Evolutionary conservation across 495 filamentous ascomycete genomes (phyloP).

Genomic region (Cercophora newfieldiana): DNA sequence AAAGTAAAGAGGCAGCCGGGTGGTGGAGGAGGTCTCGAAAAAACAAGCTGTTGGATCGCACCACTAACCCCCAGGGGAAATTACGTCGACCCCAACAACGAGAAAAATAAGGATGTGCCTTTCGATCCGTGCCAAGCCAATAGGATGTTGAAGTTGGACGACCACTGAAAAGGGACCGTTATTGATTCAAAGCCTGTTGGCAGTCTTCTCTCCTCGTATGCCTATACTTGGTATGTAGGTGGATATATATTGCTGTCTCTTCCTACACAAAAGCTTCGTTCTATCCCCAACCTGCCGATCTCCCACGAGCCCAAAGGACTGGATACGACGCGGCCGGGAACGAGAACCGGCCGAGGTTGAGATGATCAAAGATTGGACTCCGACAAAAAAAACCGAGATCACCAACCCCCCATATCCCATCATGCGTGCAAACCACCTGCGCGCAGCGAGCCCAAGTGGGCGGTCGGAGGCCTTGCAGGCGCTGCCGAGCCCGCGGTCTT

Average conservation of each 20-base stretch:
- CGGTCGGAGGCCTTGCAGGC: constrained; percentile 1
- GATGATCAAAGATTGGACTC: no score
- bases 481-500: neutral
- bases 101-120: constrained; percentile 8
- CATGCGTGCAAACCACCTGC: neutral
- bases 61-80: neutral
- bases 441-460: neutral
- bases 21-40: neutral
- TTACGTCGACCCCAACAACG: neutral
- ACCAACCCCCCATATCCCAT: no score
- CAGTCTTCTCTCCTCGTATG: no score
- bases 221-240: no score
- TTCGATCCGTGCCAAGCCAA: neutral
- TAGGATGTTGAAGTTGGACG: neutral
- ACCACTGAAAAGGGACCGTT: neutral
- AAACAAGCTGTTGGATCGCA: neutral
- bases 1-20: neutral
- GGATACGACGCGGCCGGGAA: no score
- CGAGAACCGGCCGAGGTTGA: no score
- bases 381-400: no score
- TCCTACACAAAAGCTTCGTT: no score
- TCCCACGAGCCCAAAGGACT: no score
- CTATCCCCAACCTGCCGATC: no score
- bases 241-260: no score
- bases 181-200: neutral